Percentiles rank a stretch among this genome's conserved stretches.
Conservation (phyloP, 2,329 filamentous ascomycete species). For the Penicillium fuscoglaucum region DNA sequence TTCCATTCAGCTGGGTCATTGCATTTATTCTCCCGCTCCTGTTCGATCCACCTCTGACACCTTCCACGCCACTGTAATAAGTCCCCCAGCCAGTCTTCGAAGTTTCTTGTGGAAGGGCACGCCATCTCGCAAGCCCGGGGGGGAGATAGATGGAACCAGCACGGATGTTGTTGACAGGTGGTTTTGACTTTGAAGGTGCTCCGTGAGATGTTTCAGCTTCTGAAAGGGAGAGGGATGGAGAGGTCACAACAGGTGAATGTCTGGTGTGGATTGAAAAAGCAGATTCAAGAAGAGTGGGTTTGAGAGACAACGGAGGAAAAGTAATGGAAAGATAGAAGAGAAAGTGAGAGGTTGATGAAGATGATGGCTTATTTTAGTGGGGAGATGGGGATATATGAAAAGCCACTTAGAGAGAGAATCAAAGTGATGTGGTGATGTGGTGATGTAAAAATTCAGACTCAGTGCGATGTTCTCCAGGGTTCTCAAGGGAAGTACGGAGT, state of each 20-base stretch:
- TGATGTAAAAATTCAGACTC: no score
- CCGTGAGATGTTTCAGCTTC: neutral
- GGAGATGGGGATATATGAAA: no score
- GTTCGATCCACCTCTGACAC: neutral
- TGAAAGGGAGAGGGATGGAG: neutral
- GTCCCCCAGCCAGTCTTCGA: neutral
- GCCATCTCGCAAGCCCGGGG: neutral
- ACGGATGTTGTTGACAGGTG: neutral
- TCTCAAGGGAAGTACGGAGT: neutral
- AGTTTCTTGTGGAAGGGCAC: neutral
- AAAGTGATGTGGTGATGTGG: no score
- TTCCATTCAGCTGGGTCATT: neutral
- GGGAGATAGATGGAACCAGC: neutral
- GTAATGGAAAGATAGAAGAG: neutral
- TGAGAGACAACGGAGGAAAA: neutral
- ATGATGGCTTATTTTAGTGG: neutral
- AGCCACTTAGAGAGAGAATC: neutral
- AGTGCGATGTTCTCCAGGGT: no score
- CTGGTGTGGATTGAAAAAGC: neutral
- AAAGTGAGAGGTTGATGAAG: neutral
- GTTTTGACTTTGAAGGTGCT: neutral
- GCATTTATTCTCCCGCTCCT: neutral
- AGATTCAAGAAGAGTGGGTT: neutral
- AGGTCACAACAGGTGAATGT: neutral
- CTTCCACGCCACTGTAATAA: neutral